phyloP scores from a whole-genome alignment of 768 basidiomycete genomes.

The Tylopilus cervinicoccineus region DNA sequence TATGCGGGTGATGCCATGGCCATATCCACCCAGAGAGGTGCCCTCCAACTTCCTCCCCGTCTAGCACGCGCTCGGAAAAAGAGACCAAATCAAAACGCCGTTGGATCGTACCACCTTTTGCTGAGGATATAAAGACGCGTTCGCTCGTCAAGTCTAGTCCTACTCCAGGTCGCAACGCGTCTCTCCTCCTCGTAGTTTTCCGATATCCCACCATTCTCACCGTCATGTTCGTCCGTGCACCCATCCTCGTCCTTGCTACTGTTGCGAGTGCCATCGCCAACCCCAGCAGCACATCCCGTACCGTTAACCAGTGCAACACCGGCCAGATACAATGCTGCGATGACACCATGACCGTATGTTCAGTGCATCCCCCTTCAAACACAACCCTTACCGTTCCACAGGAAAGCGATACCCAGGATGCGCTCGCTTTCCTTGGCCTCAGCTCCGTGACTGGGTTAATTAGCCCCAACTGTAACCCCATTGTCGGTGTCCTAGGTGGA shows the following conservation, averaged over 20 bases:
- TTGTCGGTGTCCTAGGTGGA: background rate
- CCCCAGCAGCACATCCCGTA: background rate
- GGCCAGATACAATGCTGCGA: conserved; percentile 12
- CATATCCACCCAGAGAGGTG: conserved; percentile 6
- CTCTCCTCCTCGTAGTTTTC: background rate
- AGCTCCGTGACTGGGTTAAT: background rate
- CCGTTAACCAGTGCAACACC: conserved; percentile 10
- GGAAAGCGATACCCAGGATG: background rate
- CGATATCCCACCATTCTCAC: too few species aligned
- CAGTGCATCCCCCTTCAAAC: too few species aligned
- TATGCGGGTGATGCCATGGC: conserved; percentile 5
- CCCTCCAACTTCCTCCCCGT: background rate
- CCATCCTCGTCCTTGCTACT: conserved; percentile 11
- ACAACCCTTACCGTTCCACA: background rate
- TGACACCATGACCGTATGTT: background rate
- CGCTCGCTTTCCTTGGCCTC: background rate
- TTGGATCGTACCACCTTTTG: conserved; percentile 7
- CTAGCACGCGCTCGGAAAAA: conserved; percentile 7
- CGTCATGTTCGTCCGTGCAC: conserved; percentile 15
- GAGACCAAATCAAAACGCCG: conserved; percentile 16
- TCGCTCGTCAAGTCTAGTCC: background rate
- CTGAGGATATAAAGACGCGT: conserved; percentile 14
- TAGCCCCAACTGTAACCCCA: background rate
- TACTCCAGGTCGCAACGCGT: background rate
- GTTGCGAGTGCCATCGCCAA: conserved; percentile 8